These are phyloP conservation scores for Dendrostoma leiphaemia DNA, from an alignment of 2,329 filamentous ascomycete species.

Conservation along the genomic window DNA sequence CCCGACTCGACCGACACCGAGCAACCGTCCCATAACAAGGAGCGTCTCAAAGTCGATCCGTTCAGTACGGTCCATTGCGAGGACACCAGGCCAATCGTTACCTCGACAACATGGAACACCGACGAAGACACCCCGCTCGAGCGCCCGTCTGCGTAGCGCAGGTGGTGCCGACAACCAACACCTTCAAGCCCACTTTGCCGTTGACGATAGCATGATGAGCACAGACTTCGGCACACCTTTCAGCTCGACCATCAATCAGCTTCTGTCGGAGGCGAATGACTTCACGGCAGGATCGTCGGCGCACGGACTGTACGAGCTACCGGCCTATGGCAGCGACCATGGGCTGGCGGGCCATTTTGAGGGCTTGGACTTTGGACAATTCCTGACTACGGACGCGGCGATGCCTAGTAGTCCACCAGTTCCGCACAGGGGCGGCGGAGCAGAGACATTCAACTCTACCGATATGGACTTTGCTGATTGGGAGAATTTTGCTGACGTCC, in stretches of 20 bases:
- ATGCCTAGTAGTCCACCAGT: slow-evolving; percentile 49
- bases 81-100: slow-evolving; percentile 43
- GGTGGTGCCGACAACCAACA: slow-evolving; percentile 27
- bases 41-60: slow-evolving; percentile 58
- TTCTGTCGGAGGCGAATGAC: slow-evolving; percentile 56
- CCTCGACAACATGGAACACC: slow-evolving; percentile 46
- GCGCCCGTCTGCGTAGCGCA: slow-evolving; percentile 38
- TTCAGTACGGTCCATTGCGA: slow-evolving; percentile 39
- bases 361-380: slow-evolving; percentile 44
- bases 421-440: slow-evolving; percentile 22
- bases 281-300: slow-evolving; percentile 39
- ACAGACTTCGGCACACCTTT: slow-evolving; percentile 52
- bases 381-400: slow-evolving; percentile 45
- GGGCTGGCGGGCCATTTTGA: slow-evolving; percentile 26
- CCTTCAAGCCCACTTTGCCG: slow-evolving; percentile 32
- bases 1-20: slow-evolving; percentile 60
- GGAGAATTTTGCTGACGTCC: slow-evolving; percentile 12
- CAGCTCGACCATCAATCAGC: slow-evolving; percentile 60
- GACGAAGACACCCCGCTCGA: slow-evolving; percentile 37
- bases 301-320: slow-evolving; percentile 41
- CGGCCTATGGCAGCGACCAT: slow-evolving; percentile 34
- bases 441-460: slow-evolving; percentile 24
- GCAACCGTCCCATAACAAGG: slow-evolving; percentile 58
- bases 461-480: slow-evolving; percentile 19
- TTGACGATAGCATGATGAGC: slow-evolving; percentile 28